Percentiles rank a stretch among this genome's conserved stretches.
These are phyloP conservation scores for Teratosphaeria zuluensis DNA, from an alignment of 2,329 filamentous ascomycete species.

Conservation along the genomic window DNA sequence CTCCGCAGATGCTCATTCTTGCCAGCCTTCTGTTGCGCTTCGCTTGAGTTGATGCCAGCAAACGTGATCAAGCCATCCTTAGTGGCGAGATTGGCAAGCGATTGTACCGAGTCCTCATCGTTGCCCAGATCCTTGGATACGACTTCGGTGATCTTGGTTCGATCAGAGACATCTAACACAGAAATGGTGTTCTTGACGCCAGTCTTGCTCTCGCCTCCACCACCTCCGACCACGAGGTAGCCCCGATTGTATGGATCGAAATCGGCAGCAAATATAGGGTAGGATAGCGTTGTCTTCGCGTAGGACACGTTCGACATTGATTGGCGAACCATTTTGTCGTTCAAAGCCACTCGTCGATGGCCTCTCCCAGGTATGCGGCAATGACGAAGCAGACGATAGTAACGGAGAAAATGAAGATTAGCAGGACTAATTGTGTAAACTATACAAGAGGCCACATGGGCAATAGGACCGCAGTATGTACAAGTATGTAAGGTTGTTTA, in stretches of 20 bases:
- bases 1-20: conserved; percentile 78
- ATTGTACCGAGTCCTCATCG: conserved; percentile 83
- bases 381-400: background rate
- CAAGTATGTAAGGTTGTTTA: background rate
- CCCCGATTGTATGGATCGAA: conserved; percentile 74
- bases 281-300: conserved; percentile 61
- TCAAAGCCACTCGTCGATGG: background rate
- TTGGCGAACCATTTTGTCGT: background rate
- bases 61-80: conserved; percentile 47
- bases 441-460: background rate
- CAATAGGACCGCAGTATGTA: background rate
- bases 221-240: conserved; percentile 73
- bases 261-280: conserved; percentile 78
- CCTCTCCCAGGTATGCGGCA: background rate
- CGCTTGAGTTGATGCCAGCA: conserved; percentile 77
- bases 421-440: background rate
- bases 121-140: conserved; percentile 69
- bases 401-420: background rate
- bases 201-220: conserved; percentile 70
- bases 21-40: conserved; percentile 59
- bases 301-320: conserved; percentile 23
- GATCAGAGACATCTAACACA: conserved; percentile 60
- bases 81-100: conserved; percentile 59
- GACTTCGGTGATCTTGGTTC: conserved; percentile 51
- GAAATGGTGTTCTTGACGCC: conserved; percentile 82